Evolutionary conservation across 306 rosid genomes (phyloP).

Genomic region (Cucumis melo): DNA sequence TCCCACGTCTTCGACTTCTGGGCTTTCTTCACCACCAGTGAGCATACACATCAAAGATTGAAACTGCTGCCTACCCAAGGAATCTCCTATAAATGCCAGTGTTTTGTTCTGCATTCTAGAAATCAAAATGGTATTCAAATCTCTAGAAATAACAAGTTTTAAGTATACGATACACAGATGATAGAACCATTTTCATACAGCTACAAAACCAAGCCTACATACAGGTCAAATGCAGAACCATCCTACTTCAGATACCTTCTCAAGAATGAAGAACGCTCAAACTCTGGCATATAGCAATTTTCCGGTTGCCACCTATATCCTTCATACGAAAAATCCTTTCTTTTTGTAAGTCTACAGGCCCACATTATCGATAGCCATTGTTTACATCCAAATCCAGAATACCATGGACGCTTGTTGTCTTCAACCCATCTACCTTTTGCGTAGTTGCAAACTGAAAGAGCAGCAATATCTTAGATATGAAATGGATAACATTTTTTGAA

Average conservation of each 20-base stretch:
- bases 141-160: not conserved
- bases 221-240: not conserved
- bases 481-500: not conserved
- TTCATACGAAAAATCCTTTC: constrained; percentile 70
- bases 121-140: constrained; percentile 21
- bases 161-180: not conserved
- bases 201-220: not conserved
- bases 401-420: constrained; percentile 52
- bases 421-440: constrained; percentile 89
- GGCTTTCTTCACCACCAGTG: constrained; percentile 57
- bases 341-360: constrained; percentile 75
- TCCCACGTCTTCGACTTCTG: constrained; percentile 59
- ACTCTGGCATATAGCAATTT: constrained; percentile 59
- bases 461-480: constrained; percentile 12
- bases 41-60: constrained; percentile 94
- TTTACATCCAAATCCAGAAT: constrained; percentile 75
- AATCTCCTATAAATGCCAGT: constrained; percentile 79
- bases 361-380: constrained; percentile 82
- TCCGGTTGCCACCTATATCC: constrained; percentile 78
- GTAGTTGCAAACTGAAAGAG: constrained; percentile 60
- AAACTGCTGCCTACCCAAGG: constrained; percentile 85
- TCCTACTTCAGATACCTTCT: constrained; percentile 33
- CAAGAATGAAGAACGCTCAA: constrained; percentile 51
- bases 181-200: not conserved
- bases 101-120: constrained; percentile 88